Evolutionary conservation across 495 filamentous ascomycete genomes (phyloP), one percentile per base, ranked within the genome.

Genomic region (Aspergillus biplanus): DNA sequence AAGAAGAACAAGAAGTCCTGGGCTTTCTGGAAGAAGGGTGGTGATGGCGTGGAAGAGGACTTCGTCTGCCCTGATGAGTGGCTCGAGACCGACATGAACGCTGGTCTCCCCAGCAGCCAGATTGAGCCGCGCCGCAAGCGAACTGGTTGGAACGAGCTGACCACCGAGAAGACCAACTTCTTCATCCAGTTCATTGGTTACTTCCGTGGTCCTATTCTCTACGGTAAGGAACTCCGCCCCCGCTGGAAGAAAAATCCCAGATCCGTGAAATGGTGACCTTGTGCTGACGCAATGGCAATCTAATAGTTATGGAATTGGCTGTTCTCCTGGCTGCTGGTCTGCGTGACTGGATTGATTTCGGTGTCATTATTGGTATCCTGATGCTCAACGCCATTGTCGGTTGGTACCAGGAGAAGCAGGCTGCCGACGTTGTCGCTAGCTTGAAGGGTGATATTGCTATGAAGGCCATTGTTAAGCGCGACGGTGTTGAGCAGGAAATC

Each of bases 331-430:
- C 90, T 72, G 89, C 89, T 70, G 90, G 90, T 84, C 86, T 93
- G 63, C 85, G 84, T 71, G 89, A 91, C 79, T 93, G 89, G 89
- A 88, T 93, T 65, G 90, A 93, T 84, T 85, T 92, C 61, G 90
- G 90, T 84, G 89, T 93, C 72, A 93, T 93, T 76, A 88, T 89
- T 69, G 90, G 87, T 82, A 93, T 93, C 76, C 80, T 93, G 37
- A 68, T 88, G 68, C 87, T 93, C 61, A 93, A 93, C 79, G 90
- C 90, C 61, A 71, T 82, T 57, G 90, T 92, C 72, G 90, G 90
- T 80, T 93, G 89, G 85, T 93, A 92, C 75, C 90, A 93, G 75
- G 90, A 93, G 75, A 92, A 92, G 79, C 89, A 92, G 78, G 90
- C 90, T 63, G 90, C 89, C 63, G 90, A 93, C 75, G 89, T 93